Evolutionary conservation across 2,329 filamentous ascomycete genomes (phyloP).

Genomic region (Epichloe sibirici): DNA sequence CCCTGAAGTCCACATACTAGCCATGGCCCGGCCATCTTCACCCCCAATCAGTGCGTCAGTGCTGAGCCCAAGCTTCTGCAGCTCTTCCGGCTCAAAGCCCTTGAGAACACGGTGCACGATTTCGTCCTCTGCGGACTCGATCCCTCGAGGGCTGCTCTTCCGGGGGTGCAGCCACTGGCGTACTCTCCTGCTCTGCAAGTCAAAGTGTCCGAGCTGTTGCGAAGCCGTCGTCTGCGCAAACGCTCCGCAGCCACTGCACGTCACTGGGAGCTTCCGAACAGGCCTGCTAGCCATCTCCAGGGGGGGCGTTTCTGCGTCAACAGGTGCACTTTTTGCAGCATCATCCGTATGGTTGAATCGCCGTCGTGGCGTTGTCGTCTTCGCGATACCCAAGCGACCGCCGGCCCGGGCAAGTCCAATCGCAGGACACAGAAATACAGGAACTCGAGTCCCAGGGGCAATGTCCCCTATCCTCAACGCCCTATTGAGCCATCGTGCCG

Average conservation of each 20-base stretch:
- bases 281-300: background rate
- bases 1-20: background rate
- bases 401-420: conserved; percentile 15
- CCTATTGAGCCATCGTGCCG: conserved; percentile 30
- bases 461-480: conserved; percentile 30
- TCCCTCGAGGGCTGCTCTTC: conserved; percentile 7
- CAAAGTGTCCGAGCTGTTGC: conserved; percentile 44
- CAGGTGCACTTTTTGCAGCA: conserved; percentile 1
- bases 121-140: conserved; percentile 26
- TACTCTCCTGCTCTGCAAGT: conserved; percentile 37
- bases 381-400: conserved; percentile 4
- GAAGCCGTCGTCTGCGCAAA: conserved; percentile 43
- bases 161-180: conserved; percentile 30
- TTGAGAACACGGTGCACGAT: conserved; percentile 35
- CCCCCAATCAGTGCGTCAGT: conserved; percentile 23
- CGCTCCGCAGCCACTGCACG: conserved; percentile 54
- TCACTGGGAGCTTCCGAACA: conserved; percentile 33
- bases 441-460: conserved; percentile 25
- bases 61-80: conserved; percentile 35
- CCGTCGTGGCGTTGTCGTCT: conserved; percentile 10
- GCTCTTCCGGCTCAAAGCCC: conserved; percentile 26
- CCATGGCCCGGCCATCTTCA: background rate
- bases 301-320: background rate
- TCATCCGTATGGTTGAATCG: conserved; percentile 16
- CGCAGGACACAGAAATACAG: conserved; percentile 36